Base-by-base conservation (phyloP, 148 eudicot species). In the Rhododendron kiyosumense region DNA sequence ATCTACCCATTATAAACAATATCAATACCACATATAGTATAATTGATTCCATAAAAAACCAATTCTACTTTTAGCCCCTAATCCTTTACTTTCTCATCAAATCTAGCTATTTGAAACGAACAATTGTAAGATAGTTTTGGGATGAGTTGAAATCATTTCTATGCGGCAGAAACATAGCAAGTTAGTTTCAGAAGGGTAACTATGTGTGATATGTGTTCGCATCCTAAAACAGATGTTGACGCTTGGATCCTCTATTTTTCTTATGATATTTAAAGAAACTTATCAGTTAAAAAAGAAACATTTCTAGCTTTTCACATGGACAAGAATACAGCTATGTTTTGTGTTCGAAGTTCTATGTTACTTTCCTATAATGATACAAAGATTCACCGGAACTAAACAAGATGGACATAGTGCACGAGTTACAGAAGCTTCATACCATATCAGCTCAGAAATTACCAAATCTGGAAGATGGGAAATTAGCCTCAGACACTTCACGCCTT, bases 401-500 rank as follows among this genome's bases (percentile, higher is more conserved):
- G 69, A 81, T 80, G 48, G 38, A 46, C 18, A 79, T 41, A 46
- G 11, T 74, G 36, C 63, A 15, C 49, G 26, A 81, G 59, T 49
- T 76, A 46, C 17, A 32, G 2, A 49, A 78, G 38, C 48, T 76
- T 51, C 45, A 71, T 88, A 94, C 98, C 98, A 93, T 86, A 91
- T 83, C 82, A 97, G 86, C 91, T 97, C 98, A 84, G 94, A 90
- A 76, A 88, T 86, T 34, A 88, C 94, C 88, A 79, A 67, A 85
- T 90, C 92, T 41, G 0, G 43, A 41, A 5, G 43, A 41, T 41
- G 43, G 43, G 43, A 41, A 41, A 0, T 41, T 41, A 93, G 87
- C 86, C 93, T 88, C 86, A 83, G 86, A 88, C 96, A 95, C 41
- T 93, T 90, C 85, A 94, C 89, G 48, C 99, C 98, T 88, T 87